phyloP scores from a whole-genome alignment of 345 rosid species.

The Punica granatum region DNA sequence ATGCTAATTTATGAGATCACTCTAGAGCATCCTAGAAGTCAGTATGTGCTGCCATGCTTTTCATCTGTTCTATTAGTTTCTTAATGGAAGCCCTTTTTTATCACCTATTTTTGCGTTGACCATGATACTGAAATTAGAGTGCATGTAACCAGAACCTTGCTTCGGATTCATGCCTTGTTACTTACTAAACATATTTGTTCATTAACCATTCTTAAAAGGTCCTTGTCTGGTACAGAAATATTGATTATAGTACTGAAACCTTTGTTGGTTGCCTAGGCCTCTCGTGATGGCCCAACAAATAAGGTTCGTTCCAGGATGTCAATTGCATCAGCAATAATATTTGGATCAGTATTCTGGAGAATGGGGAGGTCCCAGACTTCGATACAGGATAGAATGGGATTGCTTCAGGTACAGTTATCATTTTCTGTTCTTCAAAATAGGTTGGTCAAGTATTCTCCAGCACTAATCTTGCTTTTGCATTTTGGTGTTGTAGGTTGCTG shows the following conservation, averaged over 20 bases:
- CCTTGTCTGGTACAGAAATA: not conserved
- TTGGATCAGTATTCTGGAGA: slow-evolving; percentile 98
- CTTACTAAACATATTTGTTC: too few relatives aligned
- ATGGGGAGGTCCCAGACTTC: slow-evolving; percentile 95
- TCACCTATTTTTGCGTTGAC: not conserved
- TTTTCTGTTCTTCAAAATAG: too few relatives aligned
- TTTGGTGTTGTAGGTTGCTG: slow-evolving; percentile 61
- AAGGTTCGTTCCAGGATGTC: slow-evolving; percentile 98
- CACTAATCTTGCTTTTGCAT: not conserved
- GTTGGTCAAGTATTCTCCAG: not conserved
- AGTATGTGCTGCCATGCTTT: not conserved
- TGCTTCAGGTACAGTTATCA: slow-evolving; percentile 64
- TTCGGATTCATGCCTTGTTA: not conserved
- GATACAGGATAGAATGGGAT: slow-evolving; percentile 93
- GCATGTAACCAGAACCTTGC: not conserved
- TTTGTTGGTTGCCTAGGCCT: slow-evolving; percentile 47
- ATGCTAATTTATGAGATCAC: not conserved
- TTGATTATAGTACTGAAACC: not conserved
- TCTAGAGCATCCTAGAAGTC: not conserved
- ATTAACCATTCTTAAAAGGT: too few relatives aligned
- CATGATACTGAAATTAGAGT: not conserved
- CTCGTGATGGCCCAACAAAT: slow-evolving; percentile 95
- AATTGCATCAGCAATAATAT: slow-evolving; percentile 89
- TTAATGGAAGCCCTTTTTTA: not conserved
- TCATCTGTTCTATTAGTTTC: not conserved